phyloP scores from a whole-genome alignment of 345 rosid species.

The Gossypioides kirkii region DNA sequence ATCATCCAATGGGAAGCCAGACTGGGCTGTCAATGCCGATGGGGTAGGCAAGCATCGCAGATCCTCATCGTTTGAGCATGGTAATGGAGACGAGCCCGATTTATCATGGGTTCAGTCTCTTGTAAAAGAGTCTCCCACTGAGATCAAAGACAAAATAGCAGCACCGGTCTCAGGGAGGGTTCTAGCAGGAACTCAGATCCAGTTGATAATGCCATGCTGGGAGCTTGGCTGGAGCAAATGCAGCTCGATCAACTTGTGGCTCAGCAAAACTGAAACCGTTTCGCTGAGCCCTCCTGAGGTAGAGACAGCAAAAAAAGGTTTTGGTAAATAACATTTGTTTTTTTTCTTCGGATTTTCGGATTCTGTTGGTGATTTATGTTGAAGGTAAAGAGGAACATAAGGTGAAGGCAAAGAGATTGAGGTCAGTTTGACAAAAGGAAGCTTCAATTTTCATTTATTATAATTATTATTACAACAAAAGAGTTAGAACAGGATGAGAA shows the following conservation, averaged over 20 bases:
- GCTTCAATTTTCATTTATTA: constrained; percentile 40
- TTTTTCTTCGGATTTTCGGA: constrained; percentile 3
- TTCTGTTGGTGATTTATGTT: constrained; percentile 24
- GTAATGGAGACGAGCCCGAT: constrained; percentile 75
- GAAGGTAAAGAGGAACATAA: constrained; percentile 22
- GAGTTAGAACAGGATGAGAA: constrained; percentile 29
- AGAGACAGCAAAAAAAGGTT: constrained; percentile 29
- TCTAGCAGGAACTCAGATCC: constrained; percentile 36
- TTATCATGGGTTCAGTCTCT: constrained; percentile 90
- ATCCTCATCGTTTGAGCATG: constrained; percentile 47
- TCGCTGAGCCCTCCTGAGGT: constrained; percentile 26
- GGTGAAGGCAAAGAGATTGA: constrained; percentile 16
- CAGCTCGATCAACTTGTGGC: constrained; percentile 91
- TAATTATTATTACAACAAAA: constrained; percentile 39
- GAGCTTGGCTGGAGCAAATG: constrained; percentile 87
- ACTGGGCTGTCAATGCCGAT: constrained; percentile 57
- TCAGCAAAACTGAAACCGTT: constrained; percentile 61
- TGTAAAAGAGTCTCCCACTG: constrained; percentile 69
- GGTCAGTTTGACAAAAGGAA: constrained; percentile 24
- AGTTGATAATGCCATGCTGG: constrained; percentile 58
- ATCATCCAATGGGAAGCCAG: constrained; percentile 69
- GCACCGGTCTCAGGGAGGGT: constrained; percentile 34
- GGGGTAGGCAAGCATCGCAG: constrained; percentile 43
- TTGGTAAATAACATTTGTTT: constrained; percentile 40
- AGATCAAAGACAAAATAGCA: constrained; percentile 47